phyloP scores from a whole-genome alignment of 1,284 basidiomycete genomes.

The Malassezia brasiliensis region DNA sequence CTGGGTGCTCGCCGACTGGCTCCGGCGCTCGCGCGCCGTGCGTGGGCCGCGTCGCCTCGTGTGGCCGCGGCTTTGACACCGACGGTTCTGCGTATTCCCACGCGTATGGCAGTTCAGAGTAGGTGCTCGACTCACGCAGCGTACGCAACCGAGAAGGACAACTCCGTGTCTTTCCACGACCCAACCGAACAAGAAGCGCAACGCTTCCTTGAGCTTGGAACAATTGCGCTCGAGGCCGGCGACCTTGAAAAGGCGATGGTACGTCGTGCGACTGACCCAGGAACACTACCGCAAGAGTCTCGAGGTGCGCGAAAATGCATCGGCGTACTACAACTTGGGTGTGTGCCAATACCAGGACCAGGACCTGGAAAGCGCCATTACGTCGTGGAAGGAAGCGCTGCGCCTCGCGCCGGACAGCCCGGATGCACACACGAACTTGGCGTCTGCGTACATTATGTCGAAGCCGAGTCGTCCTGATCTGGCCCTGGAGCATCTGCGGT shows the following conservation, averaged over 20 bases:
- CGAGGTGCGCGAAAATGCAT: constrained; percentile 68
- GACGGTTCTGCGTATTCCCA: background rate
- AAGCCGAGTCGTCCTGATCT: constrained; percentile 74
- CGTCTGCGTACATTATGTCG: constrained; percentile 85
- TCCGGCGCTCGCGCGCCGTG: background rate
- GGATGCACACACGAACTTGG: constrained; percentile 86
- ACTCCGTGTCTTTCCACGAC: constrained; percentile 51
- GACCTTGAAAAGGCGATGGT: constrained; percentile 66
- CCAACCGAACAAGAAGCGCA: constrained; percentile 73
- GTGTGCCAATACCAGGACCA: constrained; percentile 77
- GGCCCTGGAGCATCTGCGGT: constrained; percentile 77
- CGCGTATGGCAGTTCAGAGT: background rate
- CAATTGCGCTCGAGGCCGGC: constrained; percentile 75
- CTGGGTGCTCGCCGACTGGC: background rate
- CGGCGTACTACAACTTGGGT: constrained; percentile 75
- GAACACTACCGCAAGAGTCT: constrained; percentile 68
- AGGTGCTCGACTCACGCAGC: background rate
- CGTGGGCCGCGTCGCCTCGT: background rate
- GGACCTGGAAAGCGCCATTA: constrained; percentile 29
- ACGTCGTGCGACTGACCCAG: background rate
- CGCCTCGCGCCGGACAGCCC: constrained; percentile 70
- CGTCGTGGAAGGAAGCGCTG: constrained; percentile 32
- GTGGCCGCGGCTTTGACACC: background rate
- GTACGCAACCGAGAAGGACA: constrained; percentile 6
- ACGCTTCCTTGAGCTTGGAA: constrained; percentile 73